Conservation (phyloP, 306 rosid genomes). For the Mimosa bimucronata region DNA sequence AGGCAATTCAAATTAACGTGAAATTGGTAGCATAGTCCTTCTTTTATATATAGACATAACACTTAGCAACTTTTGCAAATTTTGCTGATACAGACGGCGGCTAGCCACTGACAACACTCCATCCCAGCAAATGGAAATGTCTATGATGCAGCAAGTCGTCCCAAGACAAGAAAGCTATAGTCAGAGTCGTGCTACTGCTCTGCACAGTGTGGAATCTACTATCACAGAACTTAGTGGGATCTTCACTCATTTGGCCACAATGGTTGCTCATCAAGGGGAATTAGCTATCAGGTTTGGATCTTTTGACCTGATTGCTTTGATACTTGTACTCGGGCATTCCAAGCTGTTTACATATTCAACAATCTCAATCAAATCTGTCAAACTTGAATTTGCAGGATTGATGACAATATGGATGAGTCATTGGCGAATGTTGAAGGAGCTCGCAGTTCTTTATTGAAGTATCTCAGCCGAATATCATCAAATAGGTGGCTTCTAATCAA, state of each 20-base stretch:
- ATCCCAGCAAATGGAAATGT: slow-evolving; percentile 95
- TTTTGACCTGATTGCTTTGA: slow-evolving; percentile 34
- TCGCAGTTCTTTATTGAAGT: slow-evolving; percentile 76
- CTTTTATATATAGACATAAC: background rate
- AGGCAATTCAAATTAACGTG: background rate
- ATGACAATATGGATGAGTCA: slow-evolving; percentile 94
- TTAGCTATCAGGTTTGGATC: slow-evolving; percentile 87
- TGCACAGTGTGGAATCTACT: slow-evolving; percentile 93
- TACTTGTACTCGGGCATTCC: slow-evolving; percentile 3
- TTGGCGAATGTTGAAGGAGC: slow-evolving; percentile 93
- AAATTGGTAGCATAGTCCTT: background rate
- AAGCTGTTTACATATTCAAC: slow-evolving; percentile 29
- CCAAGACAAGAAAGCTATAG: slow-evolving; percentile 75
- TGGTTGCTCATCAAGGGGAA: slow-evolving; percentile 99
- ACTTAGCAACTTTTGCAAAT: background rate
- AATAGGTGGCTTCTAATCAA: slow-evolving; percentile 90
- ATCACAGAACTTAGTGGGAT: slow-evolving; percentile 95
- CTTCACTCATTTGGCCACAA: slow-evolving; percentile 89
- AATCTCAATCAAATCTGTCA: slow-evolving; percentile 36
- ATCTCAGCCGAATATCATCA: slow-evolving; percentile 84
- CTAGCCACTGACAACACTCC: slow-evolving; percentile 81
- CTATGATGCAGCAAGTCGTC: slow-evolving; percentile 93
- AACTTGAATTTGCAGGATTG: slow-evolving; percentile 67
- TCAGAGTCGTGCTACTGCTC: slow-evolving; percentile 76
- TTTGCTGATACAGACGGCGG: slow-evolving; percentile 70